Conservation (phyloP, 805 yeast genomes). For the Kuraishia borneana region DNA sequence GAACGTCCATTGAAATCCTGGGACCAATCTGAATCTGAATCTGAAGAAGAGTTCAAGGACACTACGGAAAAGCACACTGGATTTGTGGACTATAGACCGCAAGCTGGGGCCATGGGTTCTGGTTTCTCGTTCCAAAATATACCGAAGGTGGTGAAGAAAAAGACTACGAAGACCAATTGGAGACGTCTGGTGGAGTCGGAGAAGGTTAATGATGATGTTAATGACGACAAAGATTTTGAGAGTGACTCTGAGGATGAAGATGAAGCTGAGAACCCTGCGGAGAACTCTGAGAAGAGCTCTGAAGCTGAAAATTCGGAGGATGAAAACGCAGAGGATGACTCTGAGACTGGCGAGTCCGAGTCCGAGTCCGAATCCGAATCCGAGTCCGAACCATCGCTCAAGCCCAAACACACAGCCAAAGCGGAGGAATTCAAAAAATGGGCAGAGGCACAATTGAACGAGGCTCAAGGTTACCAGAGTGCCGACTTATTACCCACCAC, state of each 20-base stretch:
- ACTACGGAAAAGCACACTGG: conserved; percentile 3
- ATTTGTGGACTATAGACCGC: conserved; percentile 59
- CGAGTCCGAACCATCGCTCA: conserved; percentile 19
- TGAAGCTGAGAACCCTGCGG: conserved; percentile 14
- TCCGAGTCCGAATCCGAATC: conserved; percentile 17
- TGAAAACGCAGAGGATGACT: conserved; percentile 19
- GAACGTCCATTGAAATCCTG: conserved; percentile 54
- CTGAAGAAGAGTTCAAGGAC: conserved; percentile 4
- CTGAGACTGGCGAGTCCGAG: too few species aligned
- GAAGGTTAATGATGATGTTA: conserved; percentile 11
- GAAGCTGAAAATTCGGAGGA: conserved; percentile 20
- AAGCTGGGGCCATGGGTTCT: conserved; percentile 46
- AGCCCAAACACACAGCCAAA: conserved; percentile 31
- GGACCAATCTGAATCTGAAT: conserved; percentile 29
- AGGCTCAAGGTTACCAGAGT: conserved; percentile 48
- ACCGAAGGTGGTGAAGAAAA: conserved; percentile 35
- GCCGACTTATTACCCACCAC: conserved; percentile 33
- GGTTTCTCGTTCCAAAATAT: conserved; percentile 62
- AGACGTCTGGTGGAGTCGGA: conserved; percentile 43
- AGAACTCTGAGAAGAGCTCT: conserved; percentile 18
- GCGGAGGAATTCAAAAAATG: conserved; percentile 74
- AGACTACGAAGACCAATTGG: conserved; percentile 62
- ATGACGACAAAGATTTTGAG: conserved; percentile 6
- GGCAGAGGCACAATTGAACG: conserved; percentile 70
- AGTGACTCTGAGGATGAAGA: conserved; percentile 12